These are phyloP conservation scores for Sugiyamaella boreocaroliniensis DNA, from an alignment of 805 yeast genomes.

Conservation along the genomic window DNA sequence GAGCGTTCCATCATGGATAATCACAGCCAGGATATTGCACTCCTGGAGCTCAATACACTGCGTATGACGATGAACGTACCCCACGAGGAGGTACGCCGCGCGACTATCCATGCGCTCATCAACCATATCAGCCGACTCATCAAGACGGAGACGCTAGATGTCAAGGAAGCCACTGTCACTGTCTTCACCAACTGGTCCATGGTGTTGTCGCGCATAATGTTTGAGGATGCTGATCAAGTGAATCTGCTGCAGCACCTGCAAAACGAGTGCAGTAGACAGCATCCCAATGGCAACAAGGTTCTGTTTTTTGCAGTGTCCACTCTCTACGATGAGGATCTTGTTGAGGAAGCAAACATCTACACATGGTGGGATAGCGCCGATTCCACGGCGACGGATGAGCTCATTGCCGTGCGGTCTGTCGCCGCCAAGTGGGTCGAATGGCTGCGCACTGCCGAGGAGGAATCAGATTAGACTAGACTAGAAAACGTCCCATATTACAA, in stretches of 20 bases:
- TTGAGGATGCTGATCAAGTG: constrained; percentile 68
- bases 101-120: constrained; percentile 69
- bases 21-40: constrained; percentile 89
- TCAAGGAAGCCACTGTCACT: constrained; percentile 68
- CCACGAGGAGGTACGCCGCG: constrained; percentile 83
- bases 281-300: constrained; percentile 39
- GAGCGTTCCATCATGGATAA: constrained; percentile 86
- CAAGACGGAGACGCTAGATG: constrained; percentile 66
- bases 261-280: constrained; percentile 37
- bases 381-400: constrained; percentile 34
- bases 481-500: neutral
- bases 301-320: constrained; percentile 47
- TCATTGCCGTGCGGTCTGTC: constrained; percentile 44
- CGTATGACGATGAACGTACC: constrained; percentile 97
- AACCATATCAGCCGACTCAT: constrained; percentile 66
- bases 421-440: constrained; percentile 77
- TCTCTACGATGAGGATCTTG: constrained; percentile 73
- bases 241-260: constrained; percentile 54
- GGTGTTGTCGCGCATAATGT: constrained; percentile 79
- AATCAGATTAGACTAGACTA: constrained; percentile 44
- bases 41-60: constrained; percentile 84
- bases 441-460: constrained; percentile 75
- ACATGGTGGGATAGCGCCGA: constrained; percentile 69
- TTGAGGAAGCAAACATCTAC: constrained; percentile 73
- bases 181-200: constrained; percentile 76